Conservation (phyloP, 305 asterid genomes). For the Solanum hybrid region DNA sequence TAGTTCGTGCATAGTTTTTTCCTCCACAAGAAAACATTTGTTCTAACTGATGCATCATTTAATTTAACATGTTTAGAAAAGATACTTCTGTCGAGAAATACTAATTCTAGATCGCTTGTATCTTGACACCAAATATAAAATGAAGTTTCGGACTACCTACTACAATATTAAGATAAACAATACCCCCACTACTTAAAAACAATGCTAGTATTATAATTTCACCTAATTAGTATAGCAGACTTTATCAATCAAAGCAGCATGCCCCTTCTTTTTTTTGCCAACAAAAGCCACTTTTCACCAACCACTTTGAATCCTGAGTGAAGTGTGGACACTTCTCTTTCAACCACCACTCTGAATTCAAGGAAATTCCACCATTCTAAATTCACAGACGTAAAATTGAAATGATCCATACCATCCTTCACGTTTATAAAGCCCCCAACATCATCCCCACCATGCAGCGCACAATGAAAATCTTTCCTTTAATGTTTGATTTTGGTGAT, state of each 20-base stretch:
- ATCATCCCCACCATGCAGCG: neutral
- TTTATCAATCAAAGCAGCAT: neutral
- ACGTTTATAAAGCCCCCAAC: neutral
- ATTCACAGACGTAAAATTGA: neutral
- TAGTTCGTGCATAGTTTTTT: neutral
- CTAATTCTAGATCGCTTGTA: neutral
- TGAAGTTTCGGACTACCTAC: neutral
- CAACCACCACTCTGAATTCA: neutral
- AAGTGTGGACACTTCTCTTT: neutral
- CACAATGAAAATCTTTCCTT: neutral
- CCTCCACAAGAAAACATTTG: neutral
- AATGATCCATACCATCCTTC: neutral
- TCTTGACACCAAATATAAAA: neutral
- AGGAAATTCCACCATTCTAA: neutral
- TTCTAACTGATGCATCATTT: neutral
- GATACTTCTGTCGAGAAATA: neutral
- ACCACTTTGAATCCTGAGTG: neutral
- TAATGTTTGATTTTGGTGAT: neutral
- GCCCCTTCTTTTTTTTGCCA: neutral
- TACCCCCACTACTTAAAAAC: neutral
- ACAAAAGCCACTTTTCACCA: neutral
- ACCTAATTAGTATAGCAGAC: neutral
- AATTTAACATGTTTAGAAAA: neutral
- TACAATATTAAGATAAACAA: neutral
- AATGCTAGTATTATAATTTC: neutral